Percentiles rank a stretch among this genome's conserved stretches.
Conservation (phyloP, 2,329 filamentous ascomycete genomes). For the Dactylellina drechsleri region DNA sequence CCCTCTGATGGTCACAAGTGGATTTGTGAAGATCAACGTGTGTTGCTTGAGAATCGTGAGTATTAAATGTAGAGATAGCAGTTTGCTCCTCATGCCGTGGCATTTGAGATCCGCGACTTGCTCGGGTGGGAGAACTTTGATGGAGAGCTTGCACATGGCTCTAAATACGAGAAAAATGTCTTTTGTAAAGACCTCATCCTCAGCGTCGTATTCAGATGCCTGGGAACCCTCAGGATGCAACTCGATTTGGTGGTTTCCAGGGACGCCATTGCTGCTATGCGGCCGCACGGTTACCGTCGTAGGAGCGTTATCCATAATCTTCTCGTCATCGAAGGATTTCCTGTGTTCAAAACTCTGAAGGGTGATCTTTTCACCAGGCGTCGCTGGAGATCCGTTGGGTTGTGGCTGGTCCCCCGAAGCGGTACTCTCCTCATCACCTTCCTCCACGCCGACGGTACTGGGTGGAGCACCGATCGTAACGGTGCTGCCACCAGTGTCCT, state of each 20-base stretch:
- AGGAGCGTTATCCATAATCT: slow-evolving; percentile 74
- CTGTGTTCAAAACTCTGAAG: slow-evolving; percentile 75
- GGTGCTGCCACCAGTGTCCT: slow-evolving; percentile 54
- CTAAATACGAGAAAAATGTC: slow-evolving; percentile 97
- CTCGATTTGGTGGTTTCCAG: slow-evolving; percentile 60
- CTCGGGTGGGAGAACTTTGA: slow-evolving; percentile 86
- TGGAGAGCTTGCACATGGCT: slow-evolving; percentile 96
- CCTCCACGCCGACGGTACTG: slow-evolving; percentile 49
- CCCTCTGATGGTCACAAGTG: slow-evolving; percentile 89
- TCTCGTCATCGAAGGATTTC: slow-evolving; percentile 73
- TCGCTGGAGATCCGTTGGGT: slow-evolving; percentile 22
- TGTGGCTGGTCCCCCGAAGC: slow-evolving; percentile 41
- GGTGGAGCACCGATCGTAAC: slow-evolving; percentile 55
- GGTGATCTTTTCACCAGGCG: slow-evolving; percentile 70
- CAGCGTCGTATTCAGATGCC: slow-evolving; percentile 70
- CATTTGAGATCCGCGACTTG: slow-evolving; percentile 92
- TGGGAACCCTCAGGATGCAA: slow-evolving; percentile 63
- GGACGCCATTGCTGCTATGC: slow-evolving; percentile 66
- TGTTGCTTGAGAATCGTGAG: slow-evolving; percentile 96
- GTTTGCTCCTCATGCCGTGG: slow-evolving; percentile 95
- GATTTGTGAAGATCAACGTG: slow-evolving; percentile 87
- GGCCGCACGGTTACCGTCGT: slow-evolving; percentile 69
- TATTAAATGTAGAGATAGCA: slow-evolving; percentile 93
- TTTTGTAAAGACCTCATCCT: slow-evolving; percentile 96
- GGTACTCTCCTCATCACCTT: slow-evolving; percentile 55